Evolutionary conservation across 1,139 yeast genomes (phyloP).

Genomic region (Saccharomycopsis hybrid): DNA sequence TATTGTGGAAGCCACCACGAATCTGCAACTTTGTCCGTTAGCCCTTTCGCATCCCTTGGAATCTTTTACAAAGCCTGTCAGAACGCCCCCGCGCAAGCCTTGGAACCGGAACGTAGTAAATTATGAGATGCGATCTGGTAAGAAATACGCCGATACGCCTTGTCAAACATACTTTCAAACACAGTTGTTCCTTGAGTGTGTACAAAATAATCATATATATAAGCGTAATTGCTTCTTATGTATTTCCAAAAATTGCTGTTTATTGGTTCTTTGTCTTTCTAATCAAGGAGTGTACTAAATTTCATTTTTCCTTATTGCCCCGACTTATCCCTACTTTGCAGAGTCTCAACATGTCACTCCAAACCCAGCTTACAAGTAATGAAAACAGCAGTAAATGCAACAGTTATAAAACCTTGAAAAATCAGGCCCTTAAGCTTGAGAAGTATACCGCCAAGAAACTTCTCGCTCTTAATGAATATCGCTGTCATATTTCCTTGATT

Average conservation of each 20-base stretch:
- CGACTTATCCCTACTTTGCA: neutral
- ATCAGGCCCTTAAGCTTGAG: neutral
- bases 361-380: constrained; percentile 1
- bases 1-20: no score
- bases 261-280: neutral
- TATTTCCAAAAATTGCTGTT: neutral
- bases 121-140: no score
- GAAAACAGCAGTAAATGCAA: constrained; percentile 1
- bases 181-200: no score
- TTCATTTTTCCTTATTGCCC: neutral
- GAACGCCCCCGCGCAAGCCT: no score
- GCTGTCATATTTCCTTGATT: neutral
- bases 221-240: no score
- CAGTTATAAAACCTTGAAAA: neutral
- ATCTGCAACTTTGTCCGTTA: no score
- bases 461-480: neutral
- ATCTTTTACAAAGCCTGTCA: no score
- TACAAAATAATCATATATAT: no score
- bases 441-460: neutral
- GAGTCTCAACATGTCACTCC: neutral
- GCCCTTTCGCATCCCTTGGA: no score
- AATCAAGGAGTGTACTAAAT: neutral
- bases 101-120: no score
- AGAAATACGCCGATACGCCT: no score
- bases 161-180: no score